Evolutionary conservation across 495 filamentous ascomycete species (phyloP), one percentile per base, ranked within the genome.

Genomic region (Echria macrotheca): DNA sequence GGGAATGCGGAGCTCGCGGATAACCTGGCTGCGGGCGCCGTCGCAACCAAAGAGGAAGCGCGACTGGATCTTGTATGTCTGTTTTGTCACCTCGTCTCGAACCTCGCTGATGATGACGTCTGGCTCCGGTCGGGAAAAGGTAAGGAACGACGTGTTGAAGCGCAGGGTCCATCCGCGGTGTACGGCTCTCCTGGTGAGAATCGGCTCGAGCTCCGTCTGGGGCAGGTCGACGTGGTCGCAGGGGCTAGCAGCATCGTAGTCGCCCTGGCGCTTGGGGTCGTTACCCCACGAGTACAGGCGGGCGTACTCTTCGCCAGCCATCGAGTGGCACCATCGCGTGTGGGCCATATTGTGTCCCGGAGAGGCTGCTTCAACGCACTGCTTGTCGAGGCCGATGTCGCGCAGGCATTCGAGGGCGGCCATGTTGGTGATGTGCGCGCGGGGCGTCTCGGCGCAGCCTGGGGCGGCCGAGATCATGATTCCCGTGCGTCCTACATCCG

Each of bases 41-140:
- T 83, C 80, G 12, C 72, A 73, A 15, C 79, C 80, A 48, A 81
- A 80, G 1, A 83, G 60, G 49, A 76, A 85, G 22, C 68, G 71
- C 4, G 74, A 72, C 15, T 67, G 61, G 23, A 81, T 70, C 2
- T 61, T 58, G 56, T 79, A 78, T 24, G 64, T 61, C 2, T 39
- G 24, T 2, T 64, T 56, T 0, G 74, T 67, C 19, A 80, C 15
- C 0, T 60, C 54, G 44, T 82, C 79, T 10, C 51, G 49, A 35
- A 78, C 53, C 9, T 56, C 67, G 9, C 62, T 67, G n/a, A 67
- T 63, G 23, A 69, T 60, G 7, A 60, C 50, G 15, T 68, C 63
- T 1, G 58, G 37, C 2, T 35, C 17, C 4, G 57, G 53, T 22
- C 68, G 57, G 1, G 41, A 52, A 22, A 71, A 66, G 5, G 44